Conservation (phyloP, 73 alveolate species). For the Tetrahymena malaccensis region DNA sequence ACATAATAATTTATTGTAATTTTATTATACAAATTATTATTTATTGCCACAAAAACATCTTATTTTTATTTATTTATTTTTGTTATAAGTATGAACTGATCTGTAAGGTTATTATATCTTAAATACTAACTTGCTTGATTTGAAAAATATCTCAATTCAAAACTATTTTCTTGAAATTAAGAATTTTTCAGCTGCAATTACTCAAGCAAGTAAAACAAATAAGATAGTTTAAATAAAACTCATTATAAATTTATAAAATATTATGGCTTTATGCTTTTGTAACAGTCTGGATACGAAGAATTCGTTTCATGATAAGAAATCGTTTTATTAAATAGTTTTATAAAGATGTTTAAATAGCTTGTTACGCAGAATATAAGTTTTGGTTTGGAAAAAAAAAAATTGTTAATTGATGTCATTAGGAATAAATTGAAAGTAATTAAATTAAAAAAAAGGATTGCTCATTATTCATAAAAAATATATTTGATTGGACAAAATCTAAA, state of each 20-base stretch:
- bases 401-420: background rate
- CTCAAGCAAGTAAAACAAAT: background rate
- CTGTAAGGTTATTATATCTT: background rate
- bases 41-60: no score
- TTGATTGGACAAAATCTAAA: background rate
- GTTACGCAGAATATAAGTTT: background rate
- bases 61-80: no score
- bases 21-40: background rate
- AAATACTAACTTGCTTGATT: background rate
- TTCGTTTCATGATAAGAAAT: no score
- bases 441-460: background rate
- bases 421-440: background rate
- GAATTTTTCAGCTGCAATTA: background rate
- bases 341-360: background rate
- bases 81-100: background rate
- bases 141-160: background rate
- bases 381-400: background rate
- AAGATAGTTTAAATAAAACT: background rate
- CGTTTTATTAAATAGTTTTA: no score
- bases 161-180: background rate
- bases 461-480: background rate
- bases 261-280: background rate
- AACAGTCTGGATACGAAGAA: background rate
- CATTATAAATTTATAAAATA: background rate
- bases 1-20: background rate